Percentiles rank a stretch among this genome's conserved stretches.
Conservation (phyloP, 176 grass and related monocot genomes). For the Panicum miliaceum region DNA sequence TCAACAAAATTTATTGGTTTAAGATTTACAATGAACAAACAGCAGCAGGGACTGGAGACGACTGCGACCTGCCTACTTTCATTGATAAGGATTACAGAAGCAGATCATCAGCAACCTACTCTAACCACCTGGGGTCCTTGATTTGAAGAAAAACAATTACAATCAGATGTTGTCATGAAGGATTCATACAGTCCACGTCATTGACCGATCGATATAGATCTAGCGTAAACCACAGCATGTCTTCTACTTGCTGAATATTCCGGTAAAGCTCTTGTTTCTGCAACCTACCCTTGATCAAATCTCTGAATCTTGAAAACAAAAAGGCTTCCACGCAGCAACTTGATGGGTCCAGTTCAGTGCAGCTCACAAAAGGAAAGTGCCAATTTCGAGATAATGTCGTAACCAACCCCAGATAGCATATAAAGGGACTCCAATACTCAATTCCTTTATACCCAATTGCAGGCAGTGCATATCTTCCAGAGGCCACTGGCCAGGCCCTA, state of each 20-base stretch:
- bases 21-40: not conserved
- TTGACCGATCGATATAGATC: conserved; percentile 5
- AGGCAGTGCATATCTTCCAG: conserved; percentile 7
- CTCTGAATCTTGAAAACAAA: conserved; percentile 4
- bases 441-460: conserved; percentile 12
- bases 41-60: not conserved
- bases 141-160: not conserved
- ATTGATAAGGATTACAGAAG: not conserved
- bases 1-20: not conserved
- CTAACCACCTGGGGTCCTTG: conserved; percentile 3
- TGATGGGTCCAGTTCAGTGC: conserved; percentile 42
- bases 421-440: conserved; percentile 32
- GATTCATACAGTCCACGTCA: conserved; percentile 28
- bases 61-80: not conserved
- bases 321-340: conserved; percentile 18
- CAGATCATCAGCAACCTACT: not conserved
- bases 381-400: conserved; percentile 45
- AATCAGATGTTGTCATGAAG: not conserved
- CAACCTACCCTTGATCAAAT: conserved; percentile 23
- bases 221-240: not conserved
- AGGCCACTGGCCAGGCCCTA: not conserved
- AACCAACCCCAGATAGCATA: conserved; percentile 49
- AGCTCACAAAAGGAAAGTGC: conserved; percentile 47
- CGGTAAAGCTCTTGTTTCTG: conserved; percentile 9
- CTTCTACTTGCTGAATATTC: conserved; percentile 9